Base-by-base conservation (phyloP, 257 asterid species). In the Anisodus acutangulus region DNA sequence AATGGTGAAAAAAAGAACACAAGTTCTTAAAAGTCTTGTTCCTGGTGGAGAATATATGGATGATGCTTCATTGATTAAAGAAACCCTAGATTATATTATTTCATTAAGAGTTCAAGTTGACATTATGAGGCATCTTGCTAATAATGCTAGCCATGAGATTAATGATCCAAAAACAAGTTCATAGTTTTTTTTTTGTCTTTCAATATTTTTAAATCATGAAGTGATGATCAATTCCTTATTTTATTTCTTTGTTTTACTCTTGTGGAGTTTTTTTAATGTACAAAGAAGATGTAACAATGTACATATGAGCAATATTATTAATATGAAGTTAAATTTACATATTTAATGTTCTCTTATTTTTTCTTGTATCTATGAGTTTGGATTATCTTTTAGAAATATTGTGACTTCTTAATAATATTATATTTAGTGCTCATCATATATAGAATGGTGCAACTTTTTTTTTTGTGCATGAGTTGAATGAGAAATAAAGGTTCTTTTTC, bases 21-120 rank as follows among this genome's bases (percentile, higher is more conserved):
- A 92, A 35, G 89, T 90, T 90, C 97, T 95, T 68, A 91, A 91
- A 86, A 88, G 89, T 53, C 95, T 95, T 82, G 92, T 95, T 4
- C 98, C 98, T 10, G 98, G 98, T 0, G 98, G 98, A 54, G 86
- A 90, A 84, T 80, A 53, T 37, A 89, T 95, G 94, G 95, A 94
- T 88, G 93, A 86, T 9, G 51, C 87, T 37, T 86, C 84, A 13
- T 85, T 95, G 89, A 92, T 95, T 16, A 91, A 85, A 64, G 98
- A 95, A 93, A 94, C 98, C 92, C 94, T 95, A 93, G 98, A 95
- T 90, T 95, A 95, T 39, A 89, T 94, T 4, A 80, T 90, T 57
- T 92, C 97, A 17, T 89, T 95, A 39, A 88, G 88, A 9, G 91
- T 94, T 82, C 98, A 95, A 68, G 97, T 95, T 13, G 95, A 95